These are phyloP conservation scores for Aureobasidium sp. DNA, from an alignment of 2,329 filamentous ascomycete genomes.

Conservation along the genomic window DNA sequence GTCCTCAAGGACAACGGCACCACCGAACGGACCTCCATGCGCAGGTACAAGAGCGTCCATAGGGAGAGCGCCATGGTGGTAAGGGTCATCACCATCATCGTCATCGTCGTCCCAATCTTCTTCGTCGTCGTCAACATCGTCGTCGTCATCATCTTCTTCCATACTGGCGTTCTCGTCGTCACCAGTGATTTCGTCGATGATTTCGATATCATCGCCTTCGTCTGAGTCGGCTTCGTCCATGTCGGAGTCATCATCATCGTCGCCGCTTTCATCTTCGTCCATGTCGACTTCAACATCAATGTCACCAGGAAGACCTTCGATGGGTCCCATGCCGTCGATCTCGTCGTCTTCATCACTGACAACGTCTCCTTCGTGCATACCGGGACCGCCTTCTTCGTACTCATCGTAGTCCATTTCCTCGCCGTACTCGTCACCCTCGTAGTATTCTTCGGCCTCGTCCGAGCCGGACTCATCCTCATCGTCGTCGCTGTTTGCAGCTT, in stretches of 20 bases:
- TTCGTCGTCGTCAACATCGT: slow-evolving; percentile 30
- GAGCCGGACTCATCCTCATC: slow-evolving; percentile 68
- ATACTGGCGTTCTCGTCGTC: slow-evolving; percentile 42
- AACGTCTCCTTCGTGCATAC: slow-evolving; percentile 72
- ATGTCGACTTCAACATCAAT: slow-evolving; percentile 71
- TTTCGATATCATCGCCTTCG: slow-evolving; percentile 40
- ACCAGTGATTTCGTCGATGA: slow-evolving; percentile 38
- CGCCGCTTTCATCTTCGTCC: slow-evolving; percentile 60
- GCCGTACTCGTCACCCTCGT: slow-evolving; percentile 79
- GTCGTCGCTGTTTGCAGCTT: slow-evolving; percentile 71
- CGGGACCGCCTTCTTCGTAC: slow-evolving; percentile 56
- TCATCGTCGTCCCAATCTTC: slow-evolving; percentile 37
- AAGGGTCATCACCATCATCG: slow-evolving; percentile 48
- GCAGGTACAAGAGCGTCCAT: slow-evolving; percentile 17
- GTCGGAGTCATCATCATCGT: slow-evolving; percentile 49
- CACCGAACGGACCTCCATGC: slow-evolving; percentile 27
- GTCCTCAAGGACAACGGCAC: slow-evolving; percentile 33
- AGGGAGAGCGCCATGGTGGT: slow-evolving; percentile 29
- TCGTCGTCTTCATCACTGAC: slow-evolving; percentile 85
- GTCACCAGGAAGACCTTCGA: slow-evolving; percentile 56
- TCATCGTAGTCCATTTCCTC: slow-evolving; percentile 92
- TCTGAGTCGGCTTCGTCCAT: slow-evolving; percentile 57
- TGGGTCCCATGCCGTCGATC: slow-evolving; percentile 67
- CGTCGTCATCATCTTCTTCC: slow-evolving; percentile 40
- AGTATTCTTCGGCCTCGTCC: slow-evolving; percentile 57